phyloP scores from a whole-genome alignment of 371 early-diverging fungal species.

The Choanephora cucurbitarum region DNA sequence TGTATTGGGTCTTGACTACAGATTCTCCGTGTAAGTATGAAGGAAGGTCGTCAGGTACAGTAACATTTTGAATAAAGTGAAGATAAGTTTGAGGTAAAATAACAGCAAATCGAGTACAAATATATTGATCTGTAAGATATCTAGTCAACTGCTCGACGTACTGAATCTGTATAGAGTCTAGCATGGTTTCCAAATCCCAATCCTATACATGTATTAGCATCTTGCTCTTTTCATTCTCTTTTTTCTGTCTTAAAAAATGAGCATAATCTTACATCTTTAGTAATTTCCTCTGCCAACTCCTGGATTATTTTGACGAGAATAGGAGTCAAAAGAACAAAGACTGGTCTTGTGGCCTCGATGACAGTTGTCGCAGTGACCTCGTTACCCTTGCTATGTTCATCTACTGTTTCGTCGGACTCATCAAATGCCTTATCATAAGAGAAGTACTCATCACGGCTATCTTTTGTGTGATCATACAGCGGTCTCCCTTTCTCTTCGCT shows the following conservation, averaged over 20 bases:
- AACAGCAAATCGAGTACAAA: constrained; percentile 57
- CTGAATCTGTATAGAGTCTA: constrained; percentile 70
- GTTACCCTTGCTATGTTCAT: constrained; percentile 26
- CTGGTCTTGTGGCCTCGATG: constrained; percentile 61
- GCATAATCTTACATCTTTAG: constrained; percentile 55
- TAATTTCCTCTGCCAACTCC: constrained; percentile 69
- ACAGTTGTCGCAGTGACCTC: constrained; percentile 55
- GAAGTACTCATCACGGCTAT: constrained; percentile 9
- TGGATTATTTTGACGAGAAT: constrained; percentile 74
- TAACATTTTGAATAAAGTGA: constrained; percentile 78
- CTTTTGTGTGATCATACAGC: constrained; percentile 1
- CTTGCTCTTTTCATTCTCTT: background rate
- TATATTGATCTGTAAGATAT: constrained; percentile 55
- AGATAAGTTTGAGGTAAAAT: constrained; percentile 65
- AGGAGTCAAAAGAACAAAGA: constrained; percentile 69
- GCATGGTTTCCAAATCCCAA: constrained; percentile 69
- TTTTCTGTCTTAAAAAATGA: background rate
- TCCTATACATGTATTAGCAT: constrained; percentile 38
- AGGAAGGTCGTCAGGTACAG: constrained; percentile 70
- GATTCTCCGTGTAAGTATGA: constrained; percentile 55
- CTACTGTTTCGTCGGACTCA: constrained; percentile 6
- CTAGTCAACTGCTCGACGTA: constrained; percentile 66
- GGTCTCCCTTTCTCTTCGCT: constrained; percentile 10
- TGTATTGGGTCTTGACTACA: constrained; percentile 60
- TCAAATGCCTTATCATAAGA: constrained; percentile 3